Conservation (phyloP, 1,284 basidiomycete genomes). For the Mrakiaceae sp. region DNA sequence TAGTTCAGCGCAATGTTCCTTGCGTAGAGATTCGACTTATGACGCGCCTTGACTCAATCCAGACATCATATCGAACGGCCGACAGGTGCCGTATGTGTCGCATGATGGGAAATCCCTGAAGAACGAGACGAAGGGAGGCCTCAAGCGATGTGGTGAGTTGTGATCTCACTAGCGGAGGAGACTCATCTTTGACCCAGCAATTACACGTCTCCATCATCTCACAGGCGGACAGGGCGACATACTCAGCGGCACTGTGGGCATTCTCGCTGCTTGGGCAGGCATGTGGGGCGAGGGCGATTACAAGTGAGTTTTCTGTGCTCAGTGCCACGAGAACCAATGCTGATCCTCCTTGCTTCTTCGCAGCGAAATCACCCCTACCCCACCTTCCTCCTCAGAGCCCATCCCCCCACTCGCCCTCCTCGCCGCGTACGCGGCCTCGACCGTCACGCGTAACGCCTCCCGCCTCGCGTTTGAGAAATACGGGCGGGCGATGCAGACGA, state of each 20-base stretch:
- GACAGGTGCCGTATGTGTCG: constrained; percentile 17
- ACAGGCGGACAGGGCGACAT: constrained; percentile 83
- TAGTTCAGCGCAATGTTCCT: not conserved
- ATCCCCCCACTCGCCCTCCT: constrained; percentile 7
- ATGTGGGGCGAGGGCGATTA: constrained; percentile 75
- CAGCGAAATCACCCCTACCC: constrained; percentile 7
- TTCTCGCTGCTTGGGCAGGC: constrained; percentile 86
- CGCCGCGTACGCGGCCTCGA: constrained; percentile 56
- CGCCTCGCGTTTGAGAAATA: constrained; percentile 59
- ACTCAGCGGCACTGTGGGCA: constrained; percentile 72
- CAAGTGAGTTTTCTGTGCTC: constrained; percentile 30
- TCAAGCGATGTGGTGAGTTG: constrained; percentile 62
- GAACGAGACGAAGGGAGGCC: constrained; percentile 61
- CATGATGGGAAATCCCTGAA: constrained; percentile 38
- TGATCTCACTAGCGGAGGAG: too few relatives aligned
- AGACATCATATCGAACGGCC: constrained; percentile 38
- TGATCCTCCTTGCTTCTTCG: not conserved
- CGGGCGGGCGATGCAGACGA: constrained; percentile 71
- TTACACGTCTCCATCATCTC: too few relatives aligned
- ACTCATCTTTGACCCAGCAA: too few relatives aligned
- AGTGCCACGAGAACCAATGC: not conserved
- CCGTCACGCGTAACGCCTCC: constrained; percentile 75
- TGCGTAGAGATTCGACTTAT: too few relatives aligned
- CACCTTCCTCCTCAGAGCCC: not conserved
- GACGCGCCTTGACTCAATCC: too few relatives aligned